Evolutionary conservation across 305 asterid species (phyloP).

Genomic region (Solanum aculeatissimum): DNA sequence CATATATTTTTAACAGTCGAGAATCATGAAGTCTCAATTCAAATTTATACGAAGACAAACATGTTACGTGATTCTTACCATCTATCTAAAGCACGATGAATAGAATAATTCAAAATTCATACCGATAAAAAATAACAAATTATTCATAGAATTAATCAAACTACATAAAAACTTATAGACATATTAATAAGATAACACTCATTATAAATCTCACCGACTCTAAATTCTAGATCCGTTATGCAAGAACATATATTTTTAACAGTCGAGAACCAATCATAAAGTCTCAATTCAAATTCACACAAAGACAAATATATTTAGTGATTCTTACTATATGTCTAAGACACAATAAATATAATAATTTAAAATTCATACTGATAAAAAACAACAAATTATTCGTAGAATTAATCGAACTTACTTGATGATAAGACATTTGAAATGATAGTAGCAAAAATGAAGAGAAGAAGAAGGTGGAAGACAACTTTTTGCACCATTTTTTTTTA

Average conservation of each 20-base stretch:
- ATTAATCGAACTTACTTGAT: not conserved
- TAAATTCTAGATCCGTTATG: not conserved
- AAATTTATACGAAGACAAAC: no score
- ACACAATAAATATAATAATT: accelerated
- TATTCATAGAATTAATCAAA: not conserved
- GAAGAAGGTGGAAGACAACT: not conserved
- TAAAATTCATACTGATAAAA: accelerated
- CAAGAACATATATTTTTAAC: accelerated
- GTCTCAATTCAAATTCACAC: not conserved
- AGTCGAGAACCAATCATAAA: not conserved
- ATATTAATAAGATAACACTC: not conserved
- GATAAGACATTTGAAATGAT: not conserved
- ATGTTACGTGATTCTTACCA: no score
- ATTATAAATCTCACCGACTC: no score
- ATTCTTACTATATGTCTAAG: accelerated
- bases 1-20: no score
- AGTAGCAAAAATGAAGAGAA: not conserved
- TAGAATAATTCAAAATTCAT: no score
- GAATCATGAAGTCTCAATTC: no score
- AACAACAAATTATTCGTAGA: not conserved
- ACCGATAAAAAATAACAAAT: no score
- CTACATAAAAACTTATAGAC: not conserved
- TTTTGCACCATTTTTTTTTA: not conserved
- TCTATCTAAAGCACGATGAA: no score
- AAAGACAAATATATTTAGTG: accelerated